Conservation (phyloP, 1,284 basidiomycete species). For the Abortiporus biennis region DNA sequence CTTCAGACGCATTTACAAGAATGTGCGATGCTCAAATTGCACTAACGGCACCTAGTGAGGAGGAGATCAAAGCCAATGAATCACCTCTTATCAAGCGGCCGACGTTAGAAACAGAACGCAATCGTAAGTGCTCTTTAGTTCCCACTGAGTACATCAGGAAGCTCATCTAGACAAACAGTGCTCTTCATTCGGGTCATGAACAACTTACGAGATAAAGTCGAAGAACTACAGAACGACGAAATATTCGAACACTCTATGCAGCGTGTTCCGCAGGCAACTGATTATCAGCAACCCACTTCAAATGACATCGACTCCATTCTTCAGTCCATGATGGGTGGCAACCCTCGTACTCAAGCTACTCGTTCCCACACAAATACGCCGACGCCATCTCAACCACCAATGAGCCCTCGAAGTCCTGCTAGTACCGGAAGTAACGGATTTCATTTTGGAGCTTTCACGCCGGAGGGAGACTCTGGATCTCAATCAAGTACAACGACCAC, state of each 20-base stretch:
- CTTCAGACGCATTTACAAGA: slow-evolving; percentile 41
- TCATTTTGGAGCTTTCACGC: background rate
- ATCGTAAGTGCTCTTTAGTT: slow-evolving; percentile 31
- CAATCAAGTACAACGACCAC: slow-evolving; percentile 2
- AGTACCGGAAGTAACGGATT: background rate
- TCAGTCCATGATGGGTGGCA: slow-evolving; percentile 45
- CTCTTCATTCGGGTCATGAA: slow-evolving; percentile 41
- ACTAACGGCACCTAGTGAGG: slow-evolving; percentile 33
- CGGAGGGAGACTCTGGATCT: slow-evolving; percentile 1
- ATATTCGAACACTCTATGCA: slow-evolving; percentile 55
- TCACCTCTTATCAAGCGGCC: slow-evolving; percentile 21
- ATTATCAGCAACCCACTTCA: slow-evolving; percentile 46
- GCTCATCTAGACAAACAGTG: slow-evolving; percentile 1
- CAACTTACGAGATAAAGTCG: slow-evolving; percentile 45
- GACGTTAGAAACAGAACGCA: slow-evolving; percentile 22
- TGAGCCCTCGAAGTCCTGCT: background rate
- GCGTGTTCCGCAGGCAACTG: slow-evolving; percentile 44
- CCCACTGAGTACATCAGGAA: slow-evolving; percentile 5
- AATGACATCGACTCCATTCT: slow-evolving; percentile 58
- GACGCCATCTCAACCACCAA: slow-evolving; percentile 2
- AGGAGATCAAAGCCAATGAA: slow-evolving; percentile 37
- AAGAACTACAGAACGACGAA: slow-evolving; percentile 58
- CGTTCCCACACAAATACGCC: too few relatives aligned
- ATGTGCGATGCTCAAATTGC: slow-evolving; percentile 44
- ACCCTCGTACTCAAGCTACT: too few relatives aligned